phyloP scores from a whole-genome alignment of 352 stramenopile species.

The Lagenidium giganteum region DNA sequence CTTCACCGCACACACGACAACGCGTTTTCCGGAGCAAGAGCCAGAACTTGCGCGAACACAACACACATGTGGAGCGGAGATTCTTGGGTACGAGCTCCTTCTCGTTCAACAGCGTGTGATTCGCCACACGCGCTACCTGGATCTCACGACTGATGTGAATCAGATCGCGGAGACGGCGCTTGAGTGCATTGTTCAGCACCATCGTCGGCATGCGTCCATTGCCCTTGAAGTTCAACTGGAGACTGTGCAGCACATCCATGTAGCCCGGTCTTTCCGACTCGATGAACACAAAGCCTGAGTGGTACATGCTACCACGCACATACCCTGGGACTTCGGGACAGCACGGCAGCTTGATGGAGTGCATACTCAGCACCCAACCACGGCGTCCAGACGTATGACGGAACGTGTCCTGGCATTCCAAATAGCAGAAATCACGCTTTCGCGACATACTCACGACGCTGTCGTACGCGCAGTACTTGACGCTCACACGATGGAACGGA shows the following conservation, averaged over 20 bases:
- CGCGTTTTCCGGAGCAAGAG: conserved; percentile 68
- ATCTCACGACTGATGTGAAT: conserved; percentile 66
- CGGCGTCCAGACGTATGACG: conserved; percentile 56
- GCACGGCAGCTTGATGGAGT: conserved; percentile 76
- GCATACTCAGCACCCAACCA: conserved; percentile 77
- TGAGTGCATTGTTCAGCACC: conserved; percentile 57
- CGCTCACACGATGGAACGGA: conserved; percentile 53
- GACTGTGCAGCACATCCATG: conserved; percentile 82
- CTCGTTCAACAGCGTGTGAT: conserved; percentile 53
- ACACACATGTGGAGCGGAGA: conserved; percentile 39
- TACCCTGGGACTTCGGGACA: conserved; percentile 68
- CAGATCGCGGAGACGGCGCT: conserved; percentile 56
- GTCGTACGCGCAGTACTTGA: conserved; percentile 71
- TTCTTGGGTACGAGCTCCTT: conserved; percentile 70
- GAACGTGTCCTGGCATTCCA: conserved; percentile 82
- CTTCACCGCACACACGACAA: conserved; percentile 67
- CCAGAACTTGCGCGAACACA: conserved; percentile 65
- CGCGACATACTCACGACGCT: conserved; percentile 47
- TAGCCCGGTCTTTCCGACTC: conserved; percentile 69
- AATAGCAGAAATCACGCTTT: conserved; percentile 61
- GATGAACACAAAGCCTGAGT: conserved; percentile 76
- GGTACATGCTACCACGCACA: conserved; percentile 77
- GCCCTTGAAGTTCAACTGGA: conserved; percentile 85
- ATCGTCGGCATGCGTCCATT: conserved; percentile 56
- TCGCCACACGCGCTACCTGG: conserved; percentile 43